These are phyloP conservation scores for Apodospora peruviana DNA, from an alignment of 495 filamentous ascomycete genomes.

Conservation along the genomic window DNA sequence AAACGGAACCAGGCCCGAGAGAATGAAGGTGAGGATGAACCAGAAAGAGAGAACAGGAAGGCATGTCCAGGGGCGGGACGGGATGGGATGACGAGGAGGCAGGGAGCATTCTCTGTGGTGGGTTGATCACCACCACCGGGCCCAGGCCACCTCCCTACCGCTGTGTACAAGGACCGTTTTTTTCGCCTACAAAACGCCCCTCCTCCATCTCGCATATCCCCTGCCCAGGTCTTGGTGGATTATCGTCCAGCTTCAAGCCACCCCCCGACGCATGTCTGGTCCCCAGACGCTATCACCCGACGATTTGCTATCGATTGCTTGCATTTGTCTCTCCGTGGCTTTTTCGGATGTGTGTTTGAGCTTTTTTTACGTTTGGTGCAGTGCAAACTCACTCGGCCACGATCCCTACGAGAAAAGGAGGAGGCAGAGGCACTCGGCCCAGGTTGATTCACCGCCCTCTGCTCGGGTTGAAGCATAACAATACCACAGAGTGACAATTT, in stretches of 20 bases:
- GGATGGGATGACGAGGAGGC: not conserved
- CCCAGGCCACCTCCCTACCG: not conserved
- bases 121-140: not conserved
- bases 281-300: constrained; percentile 6
- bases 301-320: not conserved
- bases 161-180: not conserved
- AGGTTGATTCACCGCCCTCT: too few relatives aligned
- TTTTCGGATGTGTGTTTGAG: too few relatives aligned
- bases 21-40: not conserved
- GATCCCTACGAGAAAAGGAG: too few relatives aligned
- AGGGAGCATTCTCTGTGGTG: constrained; percentile 3
- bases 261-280: constrained; percentile 8
- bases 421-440: too few relatives aligned
- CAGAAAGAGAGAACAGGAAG: not conserved
- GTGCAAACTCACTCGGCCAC: too few relatives aligned
- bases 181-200: not conserved
- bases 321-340: not conserved
- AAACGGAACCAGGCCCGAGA: not conserved
- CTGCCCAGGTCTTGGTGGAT: too few relatives aligned
- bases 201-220: too few relatives aligned
- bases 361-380: too few relatives aligned
- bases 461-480: too few relatives aligned
- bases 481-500: too few relatives aligned
- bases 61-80: not conserved
- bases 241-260: not conserved